Evolutionary conservation across 1,284 basidiomycete genomes (phyloP), one percentile per base, ranked within the genome.

Genomic region (Tylopilus orsonianus): DNA sequence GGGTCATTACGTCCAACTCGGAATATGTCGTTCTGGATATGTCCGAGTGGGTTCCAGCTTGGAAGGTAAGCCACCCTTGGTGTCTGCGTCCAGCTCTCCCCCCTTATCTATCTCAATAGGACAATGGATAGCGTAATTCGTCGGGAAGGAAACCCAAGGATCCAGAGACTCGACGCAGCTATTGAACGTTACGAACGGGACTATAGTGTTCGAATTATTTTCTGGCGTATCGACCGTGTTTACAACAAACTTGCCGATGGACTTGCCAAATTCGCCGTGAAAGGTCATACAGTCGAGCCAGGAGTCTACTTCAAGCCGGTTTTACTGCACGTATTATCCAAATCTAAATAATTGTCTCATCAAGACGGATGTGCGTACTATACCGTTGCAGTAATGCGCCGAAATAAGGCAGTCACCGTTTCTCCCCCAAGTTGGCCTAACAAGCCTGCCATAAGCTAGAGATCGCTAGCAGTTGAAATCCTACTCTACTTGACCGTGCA

Each of bases 1-100:
- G 49, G 48, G 53, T 62, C 37, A 55, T 72, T 48, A 61, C 61
- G 14, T 60, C 66, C 5, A 69, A 72, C 50, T 71, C 66, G 3
- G 65, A 71, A 50, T 71, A 71, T 44, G 66, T 71, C 19, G 64
- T 68, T 14, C 56, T 56, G 39, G 71, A 69, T 2, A 66, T 70
- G 44, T 66, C 69, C 3, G 63, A 71, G 29, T 58, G 51, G 56
- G 44, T 50, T 29, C 56, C 62, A 4, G 7, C 8, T 23, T 58
- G 52, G 47, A 55, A 50, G 49, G 52, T 50, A 8, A 35, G 38
- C 8, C 18, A n/a, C 4, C 1, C 22, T 8, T 3, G 13, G 33
- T 9, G 13, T 36, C 20, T 3, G 2, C 13, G 12, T 22, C 2
- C n/a, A 1, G 9, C 18, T 14, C 20, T 27, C 34, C 8, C 10